Base-by-base conservation (phyloP, 2,329 filamentous ascomycete genomes). In the Sporothrix phasma region DNA sequence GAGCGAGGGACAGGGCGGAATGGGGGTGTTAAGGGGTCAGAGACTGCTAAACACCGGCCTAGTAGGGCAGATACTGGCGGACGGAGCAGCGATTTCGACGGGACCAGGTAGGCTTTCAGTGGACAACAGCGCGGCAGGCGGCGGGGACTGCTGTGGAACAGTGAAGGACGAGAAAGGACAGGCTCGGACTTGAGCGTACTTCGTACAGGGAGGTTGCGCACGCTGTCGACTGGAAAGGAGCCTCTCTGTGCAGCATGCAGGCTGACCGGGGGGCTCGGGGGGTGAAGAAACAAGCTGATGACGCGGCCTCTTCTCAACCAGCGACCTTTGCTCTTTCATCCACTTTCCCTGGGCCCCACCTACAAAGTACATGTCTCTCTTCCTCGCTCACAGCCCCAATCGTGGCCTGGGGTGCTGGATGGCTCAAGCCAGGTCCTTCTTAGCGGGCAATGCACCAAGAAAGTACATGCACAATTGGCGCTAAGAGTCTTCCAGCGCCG, bases 341-440 rank as follows among this genome's bases (percentile, higher is more conserved):
- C 19, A 17, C 31, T 49, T 56, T 64, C n/a, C 29, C 63, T 17
- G 8, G 34, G 41, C 58, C 49, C 63, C 59, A 61, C 39, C n/a
- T 45, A 47, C n/a, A n/a, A n/a, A n/a, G n/a, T n/a, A n/a, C n/a
- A 29, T n/a, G 34, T 37, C 39, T 41, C 19, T 39, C 37, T 41
- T 54, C 26, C 56, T 17, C 61, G 63, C 26, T 64, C 63, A 64
- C 63, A 64, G 63, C 63, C 63, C 58, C 63, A 61, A 62, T 54
- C 10, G 26, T 41, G 46, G 56, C 63, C 54, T 26, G 39, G 45
- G 19, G 13, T 46, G 19, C 56, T 47, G 60, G 62, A 45, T 47
- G 49, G 62, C 24, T 43, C 49, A 41, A 45, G 11, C 54, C 10
- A 64, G n/a, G 63, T 64, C 49, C 10, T 39, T 56, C 45, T 53